Evolutionary conservation across 179 eudicot genomes (phyloP).

Genomic region (Corrigiola litoralis): DNA sequence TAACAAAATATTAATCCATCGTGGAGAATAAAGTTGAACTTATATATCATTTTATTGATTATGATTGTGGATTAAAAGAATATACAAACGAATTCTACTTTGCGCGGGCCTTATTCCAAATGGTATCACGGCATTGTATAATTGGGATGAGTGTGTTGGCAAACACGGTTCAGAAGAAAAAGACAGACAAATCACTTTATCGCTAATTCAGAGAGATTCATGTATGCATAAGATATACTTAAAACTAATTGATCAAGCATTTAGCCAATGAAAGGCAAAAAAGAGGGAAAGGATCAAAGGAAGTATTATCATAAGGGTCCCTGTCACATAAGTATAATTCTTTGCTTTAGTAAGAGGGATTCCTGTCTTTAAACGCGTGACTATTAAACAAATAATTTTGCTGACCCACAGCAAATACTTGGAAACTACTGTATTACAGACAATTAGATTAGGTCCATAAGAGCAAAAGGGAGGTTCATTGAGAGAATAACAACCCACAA

Average conservation of each 20-base stretch:
- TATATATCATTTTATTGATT: no score
- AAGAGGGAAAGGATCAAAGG: neutral
- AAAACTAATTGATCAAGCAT: neutral
- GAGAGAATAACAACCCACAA: neutral
- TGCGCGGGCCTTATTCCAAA: no score
- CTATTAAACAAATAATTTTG: conserved; percentile 22
- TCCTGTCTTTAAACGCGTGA: conserved; percentile 40
- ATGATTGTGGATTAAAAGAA: no score
- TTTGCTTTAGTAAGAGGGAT: conserved; percentile 21
- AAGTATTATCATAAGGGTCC: conserved; percentile 9
- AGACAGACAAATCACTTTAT: conserved; percentile 22
- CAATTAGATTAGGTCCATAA: conserved; percentile 11
- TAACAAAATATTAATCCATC: no score
- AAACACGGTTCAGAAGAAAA: conserved; percentile 15
- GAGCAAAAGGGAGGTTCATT: neutral
- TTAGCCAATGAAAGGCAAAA: neutral
- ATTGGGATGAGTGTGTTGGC: conserved; percentile 18
- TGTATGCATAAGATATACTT: neutral
- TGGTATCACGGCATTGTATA: conserved; percentile 7
- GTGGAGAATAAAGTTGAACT: no score
- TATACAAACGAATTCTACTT: no score
- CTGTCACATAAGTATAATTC: neutral
- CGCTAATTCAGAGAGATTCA: neutral
- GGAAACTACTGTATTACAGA: neutral
- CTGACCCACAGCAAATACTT: conserved; percentile 15